Base-by-base conservation (phyloP, 352 stramenopile species). In the Hyaloperonospora brassicae region DNA sequence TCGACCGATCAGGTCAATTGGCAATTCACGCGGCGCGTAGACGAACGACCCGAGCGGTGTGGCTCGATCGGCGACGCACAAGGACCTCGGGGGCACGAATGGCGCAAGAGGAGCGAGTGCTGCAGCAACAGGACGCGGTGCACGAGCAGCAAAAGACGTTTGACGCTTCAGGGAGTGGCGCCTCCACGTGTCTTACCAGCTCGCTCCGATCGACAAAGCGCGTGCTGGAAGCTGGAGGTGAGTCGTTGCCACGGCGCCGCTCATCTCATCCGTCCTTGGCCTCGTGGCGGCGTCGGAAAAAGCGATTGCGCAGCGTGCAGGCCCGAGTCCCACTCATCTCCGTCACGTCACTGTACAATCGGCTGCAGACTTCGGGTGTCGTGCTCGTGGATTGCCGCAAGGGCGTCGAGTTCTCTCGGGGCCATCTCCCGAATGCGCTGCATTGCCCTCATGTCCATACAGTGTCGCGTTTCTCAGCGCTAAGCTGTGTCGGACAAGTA, bases 341-440 rank as follows among this genome's bases (percentile, higher is more conserved):
- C 7, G 61, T 64, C 50, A 81, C 66, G 55, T 72, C 79, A 57
- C 73, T 89, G n/a, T 89, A 77, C 61, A 89, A 89, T 42, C 62
- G 68, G 4, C 58, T 89, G 30, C 79, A 89, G 73, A 89, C 76
- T 14, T 66, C 70, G 12, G 72, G 74, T 23, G 66, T 86, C 23
- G 74, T 87, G 43, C 57, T 89, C 42, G 47, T 89, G 30, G 79
- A 89, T 59, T 89, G 79, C 54, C 79, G 79, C 40, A 73, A 72
- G 42, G 58, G 52, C 23, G 54, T 60, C 14, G 74, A 85, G 25
- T 89, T 80, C 50, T 55, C 58, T 3, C 40, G 38, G 2, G 52
- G 62, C 3, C 72, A 85, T 52, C 50, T 89, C 11, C 71, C 65
- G 7, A 62, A 74, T 30, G 66, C 79, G n/a, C 58, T 89, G 35